Evolutionary conservation across 345 rosid genomes (phyloP).

Genomic region (Acer saccharum): DNA sequence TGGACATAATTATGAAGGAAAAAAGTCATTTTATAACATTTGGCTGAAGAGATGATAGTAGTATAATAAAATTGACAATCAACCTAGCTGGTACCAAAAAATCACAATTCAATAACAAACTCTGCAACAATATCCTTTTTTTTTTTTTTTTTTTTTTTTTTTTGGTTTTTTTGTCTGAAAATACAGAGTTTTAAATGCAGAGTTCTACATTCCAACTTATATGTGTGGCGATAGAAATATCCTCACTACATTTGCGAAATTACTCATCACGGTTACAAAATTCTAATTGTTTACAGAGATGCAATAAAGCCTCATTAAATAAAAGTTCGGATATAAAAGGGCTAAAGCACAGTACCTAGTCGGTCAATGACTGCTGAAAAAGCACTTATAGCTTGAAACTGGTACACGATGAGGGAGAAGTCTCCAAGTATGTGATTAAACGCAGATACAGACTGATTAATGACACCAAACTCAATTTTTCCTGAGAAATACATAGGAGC

Average conservation of each 20-base stretch:
- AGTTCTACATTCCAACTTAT: not conserved
- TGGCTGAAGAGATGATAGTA: not conserved
- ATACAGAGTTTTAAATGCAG: not conserved
- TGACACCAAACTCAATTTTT: constrained; percentile 97
- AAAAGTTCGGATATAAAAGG: constrained; percentile 14
- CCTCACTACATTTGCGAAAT: not conserved
- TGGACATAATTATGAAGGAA: not conserved
- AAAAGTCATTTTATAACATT: not conserved
- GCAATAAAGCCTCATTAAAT: constrained; percentile 7
- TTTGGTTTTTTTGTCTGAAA: not conserved
- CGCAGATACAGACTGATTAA: constrained; percentile 95
- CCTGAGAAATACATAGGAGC: constrained; percentile 99
- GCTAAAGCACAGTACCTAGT: constrained; percentile 56
- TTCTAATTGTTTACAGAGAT: not conserved
- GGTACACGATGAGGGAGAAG: constrained; percentile 88
- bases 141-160: not conserved
- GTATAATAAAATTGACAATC: not conserved
- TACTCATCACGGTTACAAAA: not conserved
- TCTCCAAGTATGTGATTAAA: constrained; percentile 96
- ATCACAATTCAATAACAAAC: not conserved
- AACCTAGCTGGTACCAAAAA: not conserved
- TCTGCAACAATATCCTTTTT: not conserved
- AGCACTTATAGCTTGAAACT: constrained; percentile 94
- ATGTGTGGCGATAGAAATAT: not conserved
- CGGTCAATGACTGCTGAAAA: constrained; percentile 98